Conservation (phyloP, 2,329 filamentous ascomycete genomes). For the Calonectria leucothoes region DNA sequence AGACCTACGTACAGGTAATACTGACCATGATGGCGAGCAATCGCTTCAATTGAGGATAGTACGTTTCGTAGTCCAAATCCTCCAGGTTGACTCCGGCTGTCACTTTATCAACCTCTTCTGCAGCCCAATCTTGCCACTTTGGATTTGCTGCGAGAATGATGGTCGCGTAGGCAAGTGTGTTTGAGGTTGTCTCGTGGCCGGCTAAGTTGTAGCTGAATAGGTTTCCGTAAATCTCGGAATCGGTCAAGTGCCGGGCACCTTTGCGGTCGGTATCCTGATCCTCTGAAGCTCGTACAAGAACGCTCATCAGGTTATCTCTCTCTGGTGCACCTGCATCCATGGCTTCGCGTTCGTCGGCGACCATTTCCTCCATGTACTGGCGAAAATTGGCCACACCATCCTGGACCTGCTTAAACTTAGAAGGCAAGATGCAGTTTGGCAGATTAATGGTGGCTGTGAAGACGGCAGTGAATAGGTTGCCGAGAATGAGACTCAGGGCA, state of each 20-base stretch:
- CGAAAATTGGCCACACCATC: conserved; percentile 31
- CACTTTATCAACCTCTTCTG: conserved; percentile 47
- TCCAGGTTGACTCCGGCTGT: conserved; percentile 19
- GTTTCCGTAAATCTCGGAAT: conserved; percentile 61
- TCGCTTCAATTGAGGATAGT: conserved; percentile 33
- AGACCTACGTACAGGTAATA: neutral
- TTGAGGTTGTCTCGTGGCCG: conserved; percentile 63
- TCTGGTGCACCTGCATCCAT: conserved; percentile 23
- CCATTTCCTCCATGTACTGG: conserved; percentile 34
- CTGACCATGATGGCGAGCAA: conserved; percentile 34
- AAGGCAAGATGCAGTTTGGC: conserved; percentile 21
- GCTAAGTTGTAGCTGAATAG: conserved; percentile 61
- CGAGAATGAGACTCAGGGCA: conserved; percentile 27
- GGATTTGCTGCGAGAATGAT: conserved; percentile 57
- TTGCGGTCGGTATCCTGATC: conserved; percentile 14
- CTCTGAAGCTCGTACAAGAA: conserved; percentile 34
- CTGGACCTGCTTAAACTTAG: conserved; percentile 32
- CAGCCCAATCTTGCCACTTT: conserved; percentile 57
- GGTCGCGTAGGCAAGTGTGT: conserved; percentile 55
- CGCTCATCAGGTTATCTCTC: conserved; percentile 33
- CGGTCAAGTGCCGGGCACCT: conserved; percentile 42
- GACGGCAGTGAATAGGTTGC: conserved; percentile 29
- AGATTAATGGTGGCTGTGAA: conserved; percentile 32
- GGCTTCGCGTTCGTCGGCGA: conserved; percentile 27
- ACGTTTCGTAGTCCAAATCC: conserved; percentile 34